Conservation (phyloP, 2,329 filamentous ascomycete species). For the Diaporthe sp. region DNA sequence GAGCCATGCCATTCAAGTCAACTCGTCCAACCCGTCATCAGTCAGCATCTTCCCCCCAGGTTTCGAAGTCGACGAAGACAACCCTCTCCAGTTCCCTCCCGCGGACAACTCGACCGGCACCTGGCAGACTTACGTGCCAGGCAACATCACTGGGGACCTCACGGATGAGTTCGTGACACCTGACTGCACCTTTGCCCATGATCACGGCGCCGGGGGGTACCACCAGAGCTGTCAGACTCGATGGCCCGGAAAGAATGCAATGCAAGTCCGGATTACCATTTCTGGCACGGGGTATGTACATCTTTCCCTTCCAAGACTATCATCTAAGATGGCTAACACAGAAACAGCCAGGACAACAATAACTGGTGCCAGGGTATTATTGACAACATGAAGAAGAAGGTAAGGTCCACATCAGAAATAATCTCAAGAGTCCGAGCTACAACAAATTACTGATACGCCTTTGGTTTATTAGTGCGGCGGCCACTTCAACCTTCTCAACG, state of each 20-base stretch:
- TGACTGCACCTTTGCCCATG: not conserved
- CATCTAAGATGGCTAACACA: not conserved
- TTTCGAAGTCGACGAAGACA: not conserved
- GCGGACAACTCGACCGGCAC: constrained; percentile 8
- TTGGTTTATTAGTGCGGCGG: not conserved
- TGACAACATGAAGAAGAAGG: not conserved
- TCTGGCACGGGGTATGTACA: constrained; percentile 17
- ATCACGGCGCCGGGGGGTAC: not conserved
- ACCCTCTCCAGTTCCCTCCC: constrained; percentile 23
- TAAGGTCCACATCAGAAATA: not conserved
- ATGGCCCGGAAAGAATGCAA: not conserved
- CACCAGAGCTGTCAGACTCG: constrained; percentile 3
- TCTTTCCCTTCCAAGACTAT: accelerated
- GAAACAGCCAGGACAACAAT: not conserved
- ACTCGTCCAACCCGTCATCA: not conserved
- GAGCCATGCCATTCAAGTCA: not conserved
- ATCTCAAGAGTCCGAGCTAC: not conserved
- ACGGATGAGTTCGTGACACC: not conserved
- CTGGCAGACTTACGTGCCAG: not conserved
- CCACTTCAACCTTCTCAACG: not conserved
- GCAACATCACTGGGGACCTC: not conserved
- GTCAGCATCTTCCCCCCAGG: not conserved
- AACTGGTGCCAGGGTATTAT: constrained; percentile 5
- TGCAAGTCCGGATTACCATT: not conserved
- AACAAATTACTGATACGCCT: not conserved